Evolutionary conservation across 257 asterid species (phyloP).

Genomic region (Ehretia macrophylla): DNA sequence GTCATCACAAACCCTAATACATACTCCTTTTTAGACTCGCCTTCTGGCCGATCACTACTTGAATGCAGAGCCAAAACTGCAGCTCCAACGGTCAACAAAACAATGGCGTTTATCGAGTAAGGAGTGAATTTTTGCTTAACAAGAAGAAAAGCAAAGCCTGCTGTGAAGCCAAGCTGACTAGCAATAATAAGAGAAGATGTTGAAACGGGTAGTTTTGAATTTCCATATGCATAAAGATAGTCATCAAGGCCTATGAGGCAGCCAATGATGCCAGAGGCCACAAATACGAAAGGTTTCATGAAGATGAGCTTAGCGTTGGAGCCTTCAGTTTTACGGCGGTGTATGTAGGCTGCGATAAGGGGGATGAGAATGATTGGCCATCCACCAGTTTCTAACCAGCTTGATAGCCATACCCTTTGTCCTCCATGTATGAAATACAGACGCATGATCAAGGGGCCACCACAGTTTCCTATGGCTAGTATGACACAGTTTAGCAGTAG

Average conservation of each 20-base stretch:
- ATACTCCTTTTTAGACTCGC: slow-evolving; percentile 20
- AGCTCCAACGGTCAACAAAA: slow-evolving; percentile 16
- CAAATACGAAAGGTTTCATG: slow-evolving; percentile 15
- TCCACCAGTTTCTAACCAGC: slow-evolving; percentile 20
- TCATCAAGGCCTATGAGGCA: slow-evolving; percentile 12
- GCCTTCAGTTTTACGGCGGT: slow-evolving; percentile 8
- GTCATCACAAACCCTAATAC: slow-evolving; percentile 19
- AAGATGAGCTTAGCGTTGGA: slow-evolving; percentile 3
- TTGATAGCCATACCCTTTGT: slow-evolving; percentile 21
- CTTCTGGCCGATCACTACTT: slow-evolving; percentile 10
- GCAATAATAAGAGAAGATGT: slow-evolving; percentile 16
- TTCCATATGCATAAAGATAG: slow-evolving; percentile 23
- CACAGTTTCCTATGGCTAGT: slow-evolving; percentile 24
- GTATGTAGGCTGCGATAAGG: slow-evolving; percentile 7
- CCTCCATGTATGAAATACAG: slow-evolving; percentile 25
- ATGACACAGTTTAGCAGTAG: slow-evolving; percentile 15
- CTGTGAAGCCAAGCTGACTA: slow-evolving; percentile 23
- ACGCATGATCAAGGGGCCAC: slow-evolving; percentile 23
- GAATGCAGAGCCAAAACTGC: slow-evolving; percentile 9
- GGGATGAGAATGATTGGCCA: slow-evolving; percentile 23
- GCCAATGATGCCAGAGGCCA: slow-evolving; percentile 11
- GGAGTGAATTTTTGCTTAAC: slow-evolving; percentile 24
- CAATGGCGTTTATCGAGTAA: slow-evolving; percentile 20
- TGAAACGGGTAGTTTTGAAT: slow-evolving; percentile 19
- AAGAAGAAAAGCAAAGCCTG: slow-evolving; percentile 19